These are phyloP conservation scores for Glaciozyma antarctica DNA, from an alignment of 768 basidiomycete genomes.

Conservation along the genomic window DNA sequence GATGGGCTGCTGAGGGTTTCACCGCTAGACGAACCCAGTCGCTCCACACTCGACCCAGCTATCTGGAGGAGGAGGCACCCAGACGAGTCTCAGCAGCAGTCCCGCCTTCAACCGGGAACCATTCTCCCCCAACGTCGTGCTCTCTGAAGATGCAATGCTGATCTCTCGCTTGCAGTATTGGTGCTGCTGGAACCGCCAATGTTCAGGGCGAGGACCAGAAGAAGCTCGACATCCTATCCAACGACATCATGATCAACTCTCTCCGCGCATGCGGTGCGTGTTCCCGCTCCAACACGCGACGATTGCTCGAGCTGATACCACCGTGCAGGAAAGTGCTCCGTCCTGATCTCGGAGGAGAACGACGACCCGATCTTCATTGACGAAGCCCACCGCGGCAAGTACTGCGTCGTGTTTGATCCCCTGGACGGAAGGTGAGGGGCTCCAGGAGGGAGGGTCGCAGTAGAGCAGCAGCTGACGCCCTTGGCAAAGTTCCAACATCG, in stretches of 20 bases:
- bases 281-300: slow-evolving; percentile 78
- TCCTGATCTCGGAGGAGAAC: slow-evolving; percentile 74
- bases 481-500: slow-evolving; percentile 70
- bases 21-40: neutral
- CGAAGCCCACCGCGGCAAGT: slow-evolving; percentile 70
- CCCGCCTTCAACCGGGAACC: neutral
- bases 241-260: slow-evolving; percentile 99
- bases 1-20: neutral
- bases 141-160: neutral
- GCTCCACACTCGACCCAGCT: no score
- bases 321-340: slow-evolving; percentile 67
- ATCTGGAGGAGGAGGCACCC: no score
- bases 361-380: slow-evolving; percentile 80
- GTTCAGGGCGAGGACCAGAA: slow-evolving; percentile 99
- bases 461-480: neutral
- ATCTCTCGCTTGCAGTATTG: slow-evolving; percentile 55
- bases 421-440: slow-evolving; percentile 55
- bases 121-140: neutral
- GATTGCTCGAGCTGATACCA: neutral
- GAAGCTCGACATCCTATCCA: slow-evolving; percentile 64
- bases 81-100: no score
- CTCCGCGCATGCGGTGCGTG: slow-evolving; percentile 84
- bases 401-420: slow-evolving; percentile 98
- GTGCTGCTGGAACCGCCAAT: slow-evolving; percentile 90
- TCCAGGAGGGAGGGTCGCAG: neutral